phyloP scores from a whole-genome alignment of 176 grass and related monocot species.

The Bolboschoenus planiculmis region DNA sequence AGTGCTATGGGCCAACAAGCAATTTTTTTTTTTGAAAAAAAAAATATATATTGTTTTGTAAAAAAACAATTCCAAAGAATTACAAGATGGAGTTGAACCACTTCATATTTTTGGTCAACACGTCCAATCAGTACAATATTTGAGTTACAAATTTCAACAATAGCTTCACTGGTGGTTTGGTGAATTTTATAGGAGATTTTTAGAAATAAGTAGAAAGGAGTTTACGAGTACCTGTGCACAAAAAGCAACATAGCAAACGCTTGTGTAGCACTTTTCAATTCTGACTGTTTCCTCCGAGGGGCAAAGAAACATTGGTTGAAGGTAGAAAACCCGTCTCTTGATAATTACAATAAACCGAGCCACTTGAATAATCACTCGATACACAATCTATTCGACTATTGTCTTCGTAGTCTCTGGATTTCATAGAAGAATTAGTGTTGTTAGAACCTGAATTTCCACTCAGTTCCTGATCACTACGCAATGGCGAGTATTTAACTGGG shows the following conservation, averaged over 20 bases:
- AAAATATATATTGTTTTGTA: background rate
- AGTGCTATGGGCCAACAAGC: background rate
- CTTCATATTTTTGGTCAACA: too few species aligned
- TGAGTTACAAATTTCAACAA: too few species aligned
- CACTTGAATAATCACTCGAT: slow-evolving; percentile 36
- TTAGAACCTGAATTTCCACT: slow-evolving; percentile 14
- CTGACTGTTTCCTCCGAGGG: background rate
- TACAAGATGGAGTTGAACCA: background rate
- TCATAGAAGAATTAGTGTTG: slow-evolving; percentile 3
- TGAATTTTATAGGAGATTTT: background rate
- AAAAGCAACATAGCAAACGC: background rate
- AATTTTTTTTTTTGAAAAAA: too few species aligned
- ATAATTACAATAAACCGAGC: slow-evolving; percentile 20
- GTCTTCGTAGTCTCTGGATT: slow-evolving; percentile 23
- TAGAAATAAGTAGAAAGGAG: background rate
- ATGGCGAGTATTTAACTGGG: slow-evolving; percentile 34
- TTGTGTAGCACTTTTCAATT: slow-evolving; percentile 8
- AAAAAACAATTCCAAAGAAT: background rate
- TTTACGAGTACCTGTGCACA: slow-evolving; percentile 2
- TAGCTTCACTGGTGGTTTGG: background rate
- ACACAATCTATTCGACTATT: slow-evolving; percentile 16
- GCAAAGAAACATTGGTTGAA: slow-evolving; percentile 38
- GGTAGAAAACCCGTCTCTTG: slow-evolving; percentile 31
- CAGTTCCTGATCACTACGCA: slow-evolving; percentile 25
- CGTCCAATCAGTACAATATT: too few species aligned